Conservation (phyloP, 2,329 filamentous ascomycete species). For the Rhynchosporium graminicola region DNA sequence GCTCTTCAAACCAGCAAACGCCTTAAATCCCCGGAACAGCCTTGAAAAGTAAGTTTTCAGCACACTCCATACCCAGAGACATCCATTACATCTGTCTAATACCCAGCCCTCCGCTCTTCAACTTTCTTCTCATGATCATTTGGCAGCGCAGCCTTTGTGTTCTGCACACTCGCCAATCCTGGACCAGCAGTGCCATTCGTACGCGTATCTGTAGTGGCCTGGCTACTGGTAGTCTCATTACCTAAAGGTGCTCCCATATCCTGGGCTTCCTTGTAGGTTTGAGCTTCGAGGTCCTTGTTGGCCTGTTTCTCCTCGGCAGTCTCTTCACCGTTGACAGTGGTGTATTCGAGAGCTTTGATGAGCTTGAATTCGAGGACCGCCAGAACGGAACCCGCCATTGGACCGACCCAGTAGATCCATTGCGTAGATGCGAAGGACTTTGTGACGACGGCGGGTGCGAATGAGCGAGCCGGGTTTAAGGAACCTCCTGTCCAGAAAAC, state of each 20-base stretch:
- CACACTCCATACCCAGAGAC: background rate
- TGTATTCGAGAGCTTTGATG: constrained; percentile 18
- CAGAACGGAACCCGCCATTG: constrained; percentile 13
- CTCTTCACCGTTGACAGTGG: constrained; percentile 13
- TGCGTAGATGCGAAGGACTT: constrained; percentile 46
- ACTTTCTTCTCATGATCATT: background rate
- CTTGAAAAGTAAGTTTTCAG: no score
- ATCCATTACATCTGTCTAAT: background rate
- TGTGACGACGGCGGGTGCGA: constrained; percentile 49
- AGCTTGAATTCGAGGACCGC: constrained; percentile 16
- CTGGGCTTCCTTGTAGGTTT: background rate
- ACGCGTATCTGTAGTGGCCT: background rate
- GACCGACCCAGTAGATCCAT: constrained; percentile 51
- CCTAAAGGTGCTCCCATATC: background rate
- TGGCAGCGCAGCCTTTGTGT: background rate
- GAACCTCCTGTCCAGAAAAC: constrained; percentile 52
- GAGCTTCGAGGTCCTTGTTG: background rate
- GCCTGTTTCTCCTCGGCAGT: background rate
- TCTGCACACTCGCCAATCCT: constrained; percentile 6
- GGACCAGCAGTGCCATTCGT: background rate
- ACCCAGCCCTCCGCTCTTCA: background rate
- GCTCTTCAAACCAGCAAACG: background rate
- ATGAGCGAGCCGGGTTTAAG: constrained; percentile 50
- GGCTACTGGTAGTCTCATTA: background rate
- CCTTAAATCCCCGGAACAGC: background rate